These are phyloP conservation scores for Gentiana straminea DNA, from an alignment of 257 asterid species.

Conservation along the genomic window DNA sequence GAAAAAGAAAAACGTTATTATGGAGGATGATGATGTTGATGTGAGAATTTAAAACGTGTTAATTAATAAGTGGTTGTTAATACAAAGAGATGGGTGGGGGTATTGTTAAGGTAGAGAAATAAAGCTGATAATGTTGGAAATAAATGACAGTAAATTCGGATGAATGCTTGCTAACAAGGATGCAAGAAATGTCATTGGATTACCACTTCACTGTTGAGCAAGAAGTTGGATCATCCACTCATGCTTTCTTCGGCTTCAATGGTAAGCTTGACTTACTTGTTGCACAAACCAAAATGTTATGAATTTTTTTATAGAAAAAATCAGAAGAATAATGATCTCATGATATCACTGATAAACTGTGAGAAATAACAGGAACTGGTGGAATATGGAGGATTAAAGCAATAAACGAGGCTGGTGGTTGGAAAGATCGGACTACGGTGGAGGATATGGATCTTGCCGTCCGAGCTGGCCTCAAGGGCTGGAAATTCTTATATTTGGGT, in stretches of 20 bases:
- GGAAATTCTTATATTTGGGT: slow-evolving; percentile 85
- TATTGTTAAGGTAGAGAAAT: slow-evolving; percentile 6
- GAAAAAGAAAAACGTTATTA: no score
- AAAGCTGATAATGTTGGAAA: no score
- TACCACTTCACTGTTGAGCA: slow-evolving; percentile 92
- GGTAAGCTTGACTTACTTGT: slow-evolving; percentile 24
- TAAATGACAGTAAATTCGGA: slow-evolving; percentile 56
- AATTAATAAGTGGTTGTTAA: no score
- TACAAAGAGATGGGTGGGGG: no score
- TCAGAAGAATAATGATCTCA: no score
- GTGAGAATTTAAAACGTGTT: no score
- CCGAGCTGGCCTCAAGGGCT: slow-evolving; percentile 88
- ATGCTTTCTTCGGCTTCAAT: slow-evolving; percentile 97
- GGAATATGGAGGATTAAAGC: slow-evolving; percentile 95
- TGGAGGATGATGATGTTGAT: no score
- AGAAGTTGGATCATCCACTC: slow-evolving; percentile 97
- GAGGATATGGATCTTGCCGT: slow-evolving; percentile 99
- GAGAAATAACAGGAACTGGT: slow-evolving; percentile 52
- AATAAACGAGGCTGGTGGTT: slow-evolving; percentile 90
- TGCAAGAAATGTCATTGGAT: slow-evolving; percentile 97
- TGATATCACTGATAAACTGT: background rate
- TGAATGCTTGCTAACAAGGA: slow-evolving; percentile 86
- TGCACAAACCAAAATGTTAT: no score
- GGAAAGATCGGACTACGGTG: slow-evolving; percentile 93
- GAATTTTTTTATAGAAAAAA: background rate